Conservation (phyloP, 2,329 filamentous ascomycete genomes). For the Alternaria angustiovoidea region DNA sequence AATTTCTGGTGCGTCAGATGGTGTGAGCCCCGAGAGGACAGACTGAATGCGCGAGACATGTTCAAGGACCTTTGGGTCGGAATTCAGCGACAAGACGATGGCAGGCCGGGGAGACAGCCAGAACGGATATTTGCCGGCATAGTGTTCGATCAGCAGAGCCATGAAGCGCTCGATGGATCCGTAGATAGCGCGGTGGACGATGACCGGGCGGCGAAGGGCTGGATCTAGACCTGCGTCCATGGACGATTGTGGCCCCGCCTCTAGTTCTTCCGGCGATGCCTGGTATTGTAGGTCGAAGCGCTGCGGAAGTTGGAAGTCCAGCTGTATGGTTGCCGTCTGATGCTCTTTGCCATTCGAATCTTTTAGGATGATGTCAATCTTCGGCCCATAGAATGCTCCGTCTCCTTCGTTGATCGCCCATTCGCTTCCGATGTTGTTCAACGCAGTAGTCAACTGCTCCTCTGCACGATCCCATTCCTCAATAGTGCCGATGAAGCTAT, state of each 20-base stretch:
- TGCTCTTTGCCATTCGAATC: conserved; percentile 83
- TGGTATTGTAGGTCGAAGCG: conserved; percentile 80
- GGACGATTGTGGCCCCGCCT: conserved; percentile 60
- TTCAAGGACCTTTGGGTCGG: conserved; percentile 62
- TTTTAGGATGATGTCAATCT: conserved; percentile 84
- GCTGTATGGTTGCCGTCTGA: conserved; percentile 86
- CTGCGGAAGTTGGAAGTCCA: conserved; percentile 88
- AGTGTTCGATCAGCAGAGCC: conserved; percentile 84
- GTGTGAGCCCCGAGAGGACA: conserved; percentile 39
- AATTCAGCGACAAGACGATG: conserved; percentile 76
- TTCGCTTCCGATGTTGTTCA: conserved; percentile 69
- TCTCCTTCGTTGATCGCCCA: conserved; percentile 83
- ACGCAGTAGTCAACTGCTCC: conserved; percentile 68
- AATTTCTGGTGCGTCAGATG: conserved; percentile 18
- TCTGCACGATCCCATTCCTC: conserved; percentile 76
- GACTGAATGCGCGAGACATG: conserved; percentile 55
- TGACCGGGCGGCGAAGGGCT: conserved; percentile 65
- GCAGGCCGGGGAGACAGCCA: conserved; percentile 86
- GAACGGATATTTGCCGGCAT: conserved; percentile 80
- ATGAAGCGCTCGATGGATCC: conserved; percentile 86
- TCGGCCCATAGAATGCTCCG: conserved; percentile 90
- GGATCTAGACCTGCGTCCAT: conserved; percentile 49
- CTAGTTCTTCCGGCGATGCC: conserved; percentile 70
- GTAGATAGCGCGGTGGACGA: conserved; percentile 85
- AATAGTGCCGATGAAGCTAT: conserved; percentile 77